Percentiles rank a stretch among this genome's conserved stretches.
phyloP scores from a whole-genome alignment of 179 eudicot genomes.

The Beta lomatogona region DNA sequence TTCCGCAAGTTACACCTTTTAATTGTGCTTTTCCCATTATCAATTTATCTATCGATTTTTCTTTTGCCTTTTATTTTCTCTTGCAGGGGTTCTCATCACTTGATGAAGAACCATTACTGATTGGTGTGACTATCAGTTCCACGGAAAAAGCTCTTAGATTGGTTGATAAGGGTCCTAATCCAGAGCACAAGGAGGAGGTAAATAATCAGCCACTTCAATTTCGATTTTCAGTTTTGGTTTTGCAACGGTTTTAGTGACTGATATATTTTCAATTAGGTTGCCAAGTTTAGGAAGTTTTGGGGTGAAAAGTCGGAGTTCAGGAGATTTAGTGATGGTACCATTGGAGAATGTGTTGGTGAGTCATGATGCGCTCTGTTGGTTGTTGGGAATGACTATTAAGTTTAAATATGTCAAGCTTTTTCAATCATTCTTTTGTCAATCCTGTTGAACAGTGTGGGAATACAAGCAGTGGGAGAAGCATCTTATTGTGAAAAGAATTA shows the following conservation, averaged over 20 bases:
- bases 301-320: conserved; percentile 84
- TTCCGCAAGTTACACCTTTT: not conserved
- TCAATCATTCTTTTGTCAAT: conserved; percentile 12
- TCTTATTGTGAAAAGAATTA: conserved; percentile 70
- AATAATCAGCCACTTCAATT: not conserved
- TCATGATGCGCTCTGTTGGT: conserved; percentile 18
- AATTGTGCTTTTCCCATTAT: not conserved
- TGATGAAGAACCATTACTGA: conserved; percentile 67
- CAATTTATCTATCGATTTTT: not conserved
- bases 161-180: conserved; percentile 80
- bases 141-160: conserved; percentile 65
- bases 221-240: conserved; percentile 1
- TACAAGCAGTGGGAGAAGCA: conserved; percentile 77
- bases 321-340: conserved; percentile 76
- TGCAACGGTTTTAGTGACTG: conserved; percentile 19
- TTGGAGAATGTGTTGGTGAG: conserved; percentile 84
- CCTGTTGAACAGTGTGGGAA: conserved; percentile 61
- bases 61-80: not conserved
- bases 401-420: conserved; percentile 19
- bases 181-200: conserved; percentile 84
- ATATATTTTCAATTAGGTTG: conserved; percentile 44
- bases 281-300: conserved; percentile 81
- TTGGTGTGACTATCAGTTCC: conserved; percentile 60
- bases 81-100: conserved; percentile 69
- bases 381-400: conserved; percentile 8